Evolutionary conservation across 495 filamentous ascomycete species (phyloP).

Genomic region (Trichoderma erinaceum): DNA sequence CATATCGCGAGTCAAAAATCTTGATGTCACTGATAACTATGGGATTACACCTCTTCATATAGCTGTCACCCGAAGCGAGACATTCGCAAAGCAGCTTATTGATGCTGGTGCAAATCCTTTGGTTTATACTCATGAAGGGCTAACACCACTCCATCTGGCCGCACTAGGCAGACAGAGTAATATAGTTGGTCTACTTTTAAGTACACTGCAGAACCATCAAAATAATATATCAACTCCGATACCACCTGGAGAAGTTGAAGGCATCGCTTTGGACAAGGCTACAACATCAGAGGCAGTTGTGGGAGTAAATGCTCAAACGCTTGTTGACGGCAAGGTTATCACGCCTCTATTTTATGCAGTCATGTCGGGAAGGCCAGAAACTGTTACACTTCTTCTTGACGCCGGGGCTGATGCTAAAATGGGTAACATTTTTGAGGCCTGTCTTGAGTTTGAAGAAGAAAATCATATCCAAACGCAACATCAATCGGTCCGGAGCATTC

Average conservation of each 20-base stretch:
- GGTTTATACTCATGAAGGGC: conserved; percentile 25
- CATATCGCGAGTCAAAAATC: not conserved
- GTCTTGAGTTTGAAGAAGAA: conserved; percentile 9
- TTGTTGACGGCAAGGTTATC: not conserved
- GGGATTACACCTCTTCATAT: conserved; percentile 11
- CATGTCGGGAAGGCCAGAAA: conserved; percentile 32
- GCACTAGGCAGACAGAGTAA: conserved; percentile 31
- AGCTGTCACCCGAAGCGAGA: not conserved
- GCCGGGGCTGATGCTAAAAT: conserved; percentile 28
- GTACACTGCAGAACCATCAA: conserved; percentile 21
- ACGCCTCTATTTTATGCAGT: conserved; percentile 34
- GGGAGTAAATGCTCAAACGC: not conserved
- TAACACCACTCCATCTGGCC: conserved; percentile 38
- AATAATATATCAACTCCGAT: not conserved
- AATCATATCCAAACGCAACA: not conserved
- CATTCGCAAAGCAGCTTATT: conserved; percentile 29
- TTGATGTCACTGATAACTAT: not conserved
- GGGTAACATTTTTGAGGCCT: conserved; percentile 21
- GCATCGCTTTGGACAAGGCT: not conserved
- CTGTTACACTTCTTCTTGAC: conserved; percentile 28
- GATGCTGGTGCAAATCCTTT: conserved; percentile 28
- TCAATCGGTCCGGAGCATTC: not conserved
- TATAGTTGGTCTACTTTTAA: conserved; percentile 33
- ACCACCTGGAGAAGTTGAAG: not conserved
- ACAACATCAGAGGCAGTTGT: too few relatives aligned